phyloP scores from a whole-genome alignment of 1,284 basidiomycete species.

The Dichomitus squalens region DNA sequence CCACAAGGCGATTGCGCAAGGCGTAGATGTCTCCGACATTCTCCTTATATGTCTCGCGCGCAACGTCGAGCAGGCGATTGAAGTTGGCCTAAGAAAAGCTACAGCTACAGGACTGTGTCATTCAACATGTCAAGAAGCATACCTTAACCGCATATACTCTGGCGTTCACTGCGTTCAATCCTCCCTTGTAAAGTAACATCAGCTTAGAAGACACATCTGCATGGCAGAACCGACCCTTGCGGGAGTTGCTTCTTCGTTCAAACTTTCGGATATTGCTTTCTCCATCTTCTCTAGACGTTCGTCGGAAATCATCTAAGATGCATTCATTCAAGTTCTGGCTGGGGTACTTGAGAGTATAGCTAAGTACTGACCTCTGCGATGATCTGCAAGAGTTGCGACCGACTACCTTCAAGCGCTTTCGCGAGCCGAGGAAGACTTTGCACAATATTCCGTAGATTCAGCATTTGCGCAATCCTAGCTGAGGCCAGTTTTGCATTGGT shows the following conservation, averaged over 20 bases:
- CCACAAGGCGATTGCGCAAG: constrained; percentile 58
- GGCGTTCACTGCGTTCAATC: constrained; percentile 68
- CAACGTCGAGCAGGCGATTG: constrained; percentile 87
- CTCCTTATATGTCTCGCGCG: constrained; percentile 90
- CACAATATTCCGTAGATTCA: constrained; percentile 73
- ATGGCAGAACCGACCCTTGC: constrained; percentile 51
- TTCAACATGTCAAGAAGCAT: neutral
- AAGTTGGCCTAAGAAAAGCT: constrained; percentile 57
- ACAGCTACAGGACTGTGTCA: neutral
- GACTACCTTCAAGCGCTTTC: constrained; percentile 59
- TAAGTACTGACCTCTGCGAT: constrained; percentile 53
- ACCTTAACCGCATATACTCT: constrained; percentile 86
- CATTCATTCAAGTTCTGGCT: neutral
- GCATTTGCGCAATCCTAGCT: constrained; percentile 73
- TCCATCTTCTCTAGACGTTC: constrained; percentile 67
- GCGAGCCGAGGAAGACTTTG: constrained; percentile 63
- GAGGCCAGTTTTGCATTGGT: constrained; percentile 65
- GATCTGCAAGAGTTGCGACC: constrained; percentile 62
- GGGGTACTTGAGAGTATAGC: neutral
- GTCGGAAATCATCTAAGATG: constrained; percentile 68
- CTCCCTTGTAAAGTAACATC: constrained; percentile 47
- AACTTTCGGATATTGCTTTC: constrained; percentile 53
- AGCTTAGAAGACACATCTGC: constrained; percentile 1
- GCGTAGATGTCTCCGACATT: constrained; percentile 84
- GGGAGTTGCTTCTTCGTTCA: constrained; percentile 72